Conservation (phyloP, 805 yeast species). For the Lipomyces lipofer region DNA sequence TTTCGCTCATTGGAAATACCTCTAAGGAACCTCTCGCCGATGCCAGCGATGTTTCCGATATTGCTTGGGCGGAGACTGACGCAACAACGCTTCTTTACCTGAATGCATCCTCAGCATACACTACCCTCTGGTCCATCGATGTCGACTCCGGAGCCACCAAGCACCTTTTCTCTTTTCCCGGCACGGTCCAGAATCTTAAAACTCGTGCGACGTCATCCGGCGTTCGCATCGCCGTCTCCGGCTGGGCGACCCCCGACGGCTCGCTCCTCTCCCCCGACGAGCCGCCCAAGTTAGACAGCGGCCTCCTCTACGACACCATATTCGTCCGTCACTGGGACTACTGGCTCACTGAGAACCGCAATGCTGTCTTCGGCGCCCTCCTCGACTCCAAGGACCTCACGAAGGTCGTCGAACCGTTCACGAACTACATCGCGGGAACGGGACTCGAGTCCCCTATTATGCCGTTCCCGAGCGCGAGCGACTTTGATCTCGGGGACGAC, state of each 20-base stretch:
- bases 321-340: conserved; percentile 36
- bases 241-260: conserved; percentile 30
- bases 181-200: conserved; percentile 21
- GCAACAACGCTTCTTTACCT: conserved; percentile 20
- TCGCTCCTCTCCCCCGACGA: conserved; percentile 26
- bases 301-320: conserved; percentile 27
- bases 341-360: conserved; percentile 31
- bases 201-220: conserved; percentile 15
- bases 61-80: conserved; percentile 29
- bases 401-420: conserved; percentile 16
- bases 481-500: conserved; percentile 29
- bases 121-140: conserved; percentile 22
- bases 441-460: conserved; percentile 29
- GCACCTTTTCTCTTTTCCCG: conserved; percentile 19
- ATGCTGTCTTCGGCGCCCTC: conserved; percentile 29
- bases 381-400: conserved; percentile 13
- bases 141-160: conserved; percentile 1
- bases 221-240: conserved; percentile 26
- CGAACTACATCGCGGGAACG: conserved; percentile 20
- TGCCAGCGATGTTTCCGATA: conserved; percentile 19
- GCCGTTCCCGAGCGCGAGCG: conserved; percentile 29
- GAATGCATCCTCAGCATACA: conserved; percentile 17
- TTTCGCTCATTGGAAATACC: conserved; percentile 9
- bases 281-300: conserved; percentile 19
- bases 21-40: conserved; percentile 10